Conservation (phyloP, 2,329 filamentous ascomycete species). For the Aspergillus calidoustus region DNA sequence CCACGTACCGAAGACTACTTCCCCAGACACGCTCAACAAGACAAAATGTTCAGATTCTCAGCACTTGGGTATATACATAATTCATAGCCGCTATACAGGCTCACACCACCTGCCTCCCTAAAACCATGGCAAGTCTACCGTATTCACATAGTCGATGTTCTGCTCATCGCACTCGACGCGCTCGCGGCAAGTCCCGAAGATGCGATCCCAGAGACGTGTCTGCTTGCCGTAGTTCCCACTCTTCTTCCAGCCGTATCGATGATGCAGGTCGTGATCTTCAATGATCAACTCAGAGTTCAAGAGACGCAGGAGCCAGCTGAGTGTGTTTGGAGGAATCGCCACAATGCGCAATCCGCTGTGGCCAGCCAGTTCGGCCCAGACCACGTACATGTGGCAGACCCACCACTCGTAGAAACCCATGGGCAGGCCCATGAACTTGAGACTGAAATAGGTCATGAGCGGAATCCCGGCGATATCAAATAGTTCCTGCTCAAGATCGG, state of each 20-base stretch:
- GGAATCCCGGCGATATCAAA: constrained; percentile 51
- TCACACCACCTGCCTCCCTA: constrained; percentile 3
- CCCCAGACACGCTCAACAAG: background rate
- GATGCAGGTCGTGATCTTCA: constrained; percentile 50
- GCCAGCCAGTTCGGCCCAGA: constrained; percentile 38
- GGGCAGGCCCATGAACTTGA: constrained; percentile 45
- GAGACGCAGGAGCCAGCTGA: constrained; percentile 40
- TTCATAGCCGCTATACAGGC: background rate
- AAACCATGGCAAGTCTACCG: constrained; percentile 35
- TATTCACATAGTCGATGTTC: constrained; percentile 39
- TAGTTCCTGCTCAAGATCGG: constrained; percentile 49
- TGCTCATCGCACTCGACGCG: constrained; percentile 41
- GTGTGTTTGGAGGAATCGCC: constrained; percentile 38
- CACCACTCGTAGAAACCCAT: constrained; percentile 56
- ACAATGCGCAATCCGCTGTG: constrained; percentile 39
- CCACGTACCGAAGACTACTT: background rate
- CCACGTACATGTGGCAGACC: constrained; percentile 52
- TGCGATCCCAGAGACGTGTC: constrained; percentile 44
- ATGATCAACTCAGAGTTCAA: constrained; percentile 46
- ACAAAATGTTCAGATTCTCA: background rate
- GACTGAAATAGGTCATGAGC: constrained; percentile 42
- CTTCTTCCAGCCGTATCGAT: constrained; percentile 45
- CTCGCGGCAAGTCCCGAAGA: constrained; percentile 42
- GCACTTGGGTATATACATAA: constrained; percentile 8
- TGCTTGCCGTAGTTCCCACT: constrained; percentile 48